These are phyloP conservation scores for Hypoxylon fuscum DNA, from an alignment of 495 filamentous ascomycete genomes.

Conservation along the genomic window DNA sequence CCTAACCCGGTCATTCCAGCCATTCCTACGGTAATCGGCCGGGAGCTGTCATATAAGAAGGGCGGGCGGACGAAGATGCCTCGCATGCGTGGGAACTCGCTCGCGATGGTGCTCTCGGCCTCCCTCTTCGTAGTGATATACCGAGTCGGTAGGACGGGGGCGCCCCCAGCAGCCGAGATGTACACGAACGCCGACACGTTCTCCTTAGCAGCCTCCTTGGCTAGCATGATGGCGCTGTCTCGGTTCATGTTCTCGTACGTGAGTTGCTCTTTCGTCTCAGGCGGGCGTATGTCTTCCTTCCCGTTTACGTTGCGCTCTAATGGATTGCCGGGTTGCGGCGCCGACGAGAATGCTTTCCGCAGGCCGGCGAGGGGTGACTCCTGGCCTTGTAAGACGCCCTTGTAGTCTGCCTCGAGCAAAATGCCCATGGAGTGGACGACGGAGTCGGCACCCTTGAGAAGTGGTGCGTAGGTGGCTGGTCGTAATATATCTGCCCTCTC, in stretches of 20 bases:
- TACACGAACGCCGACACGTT: constrained; percentile 78
- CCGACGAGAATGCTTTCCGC: constrained; percentile 73
- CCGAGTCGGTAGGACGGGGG: constrained; percentile 79
- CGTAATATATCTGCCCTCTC: constrained; percentile 85
- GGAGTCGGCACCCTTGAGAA: constrained; percentile 76
- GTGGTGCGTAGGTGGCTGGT: constrained; percentile 76
- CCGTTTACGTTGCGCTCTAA: constrained; percentile 55
- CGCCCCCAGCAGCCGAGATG: constrained; percentile 87
- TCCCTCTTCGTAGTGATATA: constrained; percentile 94
- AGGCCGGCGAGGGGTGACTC: constrained; percentile 81
- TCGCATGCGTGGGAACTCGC: constrained; percentile 76
- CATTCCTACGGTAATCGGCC: constrained; percentile 84
- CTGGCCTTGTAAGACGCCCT: constrained; percentile 83
- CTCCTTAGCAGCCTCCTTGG: constrained; percentile 74
- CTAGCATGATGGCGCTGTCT: constrained; percentile 84
- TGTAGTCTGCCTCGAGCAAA: constrained; percentile 97
- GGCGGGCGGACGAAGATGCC: constrained; percentile 83
- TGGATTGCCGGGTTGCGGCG: constrained; percentile 65
- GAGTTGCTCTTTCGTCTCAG: constrained; percentile 75
- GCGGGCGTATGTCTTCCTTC: constrained; percentile 67
- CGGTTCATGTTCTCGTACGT: constrained; percentile 99
- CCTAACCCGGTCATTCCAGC: constrained; percentile 76
- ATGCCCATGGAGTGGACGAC: constrained; percentile 96
- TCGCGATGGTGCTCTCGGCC: constrained; percentile 81
- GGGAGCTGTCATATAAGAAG: constrained; percentile 86